Conservation (phyloP, 2,329 filamentous ascomycete species). For the Fusarium sp. region DNA sequence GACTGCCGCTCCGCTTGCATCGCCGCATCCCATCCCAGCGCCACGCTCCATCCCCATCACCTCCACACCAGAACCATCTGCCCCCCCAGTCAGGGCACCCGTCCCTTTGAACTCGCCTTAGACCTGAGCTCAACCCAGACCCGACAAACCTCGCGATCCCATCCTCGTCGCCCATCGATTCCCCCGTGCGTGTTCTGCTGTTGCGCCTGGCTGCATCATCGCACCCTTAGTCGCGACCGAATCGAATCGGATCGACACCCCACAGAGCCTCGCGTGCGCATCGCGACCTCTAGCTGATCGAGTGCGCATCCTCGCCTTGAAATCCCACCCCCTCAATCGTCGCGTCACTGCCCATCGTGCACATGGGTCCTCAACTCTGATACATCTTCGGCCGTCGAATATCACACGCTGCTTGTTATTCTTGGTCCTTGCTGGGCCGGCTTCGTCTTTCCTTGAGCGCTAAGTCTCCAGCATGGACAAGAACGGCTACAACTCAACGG, state of each 20-base stretch:
- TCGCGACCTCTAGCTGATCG: constrained; percentile 39
- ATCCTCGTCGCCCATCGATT: constrained; percentile 14
- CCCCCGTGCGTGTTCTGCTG: constrained; percentile 3
- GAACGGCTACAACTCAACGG: constrained; percentile 61
- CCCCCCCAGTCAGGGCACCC: constrained; percentile 38
- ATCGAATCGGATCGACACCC: constrained; percentile 33
- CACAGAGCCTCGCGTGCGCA: constrained; percentile 43
- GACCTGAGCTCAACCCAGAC: constrained; percentile 11
- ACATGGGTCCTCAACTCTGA: constrained; percentile 43
- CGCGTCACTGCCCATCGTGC: constrained; percentile 40
- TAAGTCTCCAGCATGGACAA: constrained; percentile 55
- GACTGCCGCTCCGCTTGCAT: constrained; percentile 37
- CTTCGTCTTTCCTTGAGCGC: constrained; percentile 29
- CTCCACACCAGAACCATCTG: constrained; percentile 41
- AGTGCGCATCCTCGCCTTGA: constrained; percentile 30
- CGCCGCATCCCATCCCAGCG: constrained; percentile 37
- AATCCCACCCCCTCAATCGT: constrained; percentile 30
- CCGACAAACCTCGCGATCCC: constrained; percentile 32
- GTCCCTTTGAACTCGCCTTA: constrained; percentile 25
- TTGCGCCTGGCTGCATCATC: constrained; percentile 36
- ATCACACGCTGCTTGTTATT: constrained; percentile 31
- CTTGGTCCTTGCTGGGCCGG: constrained; percentile 12
- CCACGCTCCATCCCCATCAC: constrained; percentile 39
- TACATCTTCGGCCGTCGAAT: constrained; percentile 36
- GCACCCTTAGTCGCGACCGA: constrained; percentile 31